phyloP scores from a whole-genome alignment of 495 filamentous ascomycete species.

The Aspergillus cavernicola region DNA sequence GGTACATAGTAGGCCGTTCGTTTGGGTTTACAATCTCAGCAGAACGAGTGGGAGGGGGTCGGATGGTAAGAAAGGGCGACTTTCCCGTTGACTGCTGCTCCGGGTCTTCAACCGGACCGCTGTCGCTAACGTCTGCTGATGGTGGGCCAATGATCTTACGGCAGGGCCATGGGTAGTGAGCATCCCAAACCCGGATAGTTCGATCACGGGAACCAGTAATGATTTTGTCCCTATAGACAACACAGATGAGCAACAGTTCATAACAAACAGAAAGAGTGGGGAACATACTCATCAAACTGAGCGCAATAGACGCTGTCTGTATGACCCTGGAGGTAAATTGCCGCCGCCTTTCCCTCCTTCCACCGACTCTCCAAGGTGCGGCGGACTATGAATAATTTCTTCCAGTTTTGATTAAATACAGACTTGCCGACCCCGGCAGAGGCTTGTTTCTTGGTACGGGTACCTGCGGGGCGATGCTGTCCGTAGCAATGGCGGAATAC shows the following conservation, averaged over 20 bases:
- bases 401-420: conserved; percentile 68
- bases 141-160: conserved; percentile 68
- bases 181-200: conserved; percentile 94
- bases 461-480: conserved; percentile 36
- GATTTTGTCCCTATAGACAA: conserved; percentile 67
- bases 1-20: conserved; percentile 47
- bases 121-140: conserved; percentile 22
- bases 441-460: conserved; percentile 40
- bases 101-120: conserved; percentile 35
- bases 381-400: conserved; percentile 74
- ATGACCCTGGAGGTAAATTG: conserved; percentile 88
- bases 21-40: conserved; percentile 27
- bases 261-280: background rate
- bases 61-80: conserved; percentile 45
- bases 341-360: conserved; percentile 69
- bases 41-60: conserved; percentile 35
- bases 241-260: background rate
- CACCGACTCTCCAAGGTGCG: conserved; percentile 73
- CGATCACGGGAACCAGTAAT: conserved; percentile 94
- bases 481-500: conserved; percentile 68
- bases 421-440: conserved; percentile 49
- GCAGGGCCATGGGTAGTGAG: conserved; percentile 74
- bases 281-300: conserved; percentile 88
- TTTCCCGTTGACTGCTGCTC: conserved; percentile 36
- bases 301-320: conserved; percentile 94